Evolutionary conservation across 768 basidiomycete genomes (phyloP), one percentile per base, ranked within the genome.

Genomic region (Xerocomellus intermedius): DNA sequence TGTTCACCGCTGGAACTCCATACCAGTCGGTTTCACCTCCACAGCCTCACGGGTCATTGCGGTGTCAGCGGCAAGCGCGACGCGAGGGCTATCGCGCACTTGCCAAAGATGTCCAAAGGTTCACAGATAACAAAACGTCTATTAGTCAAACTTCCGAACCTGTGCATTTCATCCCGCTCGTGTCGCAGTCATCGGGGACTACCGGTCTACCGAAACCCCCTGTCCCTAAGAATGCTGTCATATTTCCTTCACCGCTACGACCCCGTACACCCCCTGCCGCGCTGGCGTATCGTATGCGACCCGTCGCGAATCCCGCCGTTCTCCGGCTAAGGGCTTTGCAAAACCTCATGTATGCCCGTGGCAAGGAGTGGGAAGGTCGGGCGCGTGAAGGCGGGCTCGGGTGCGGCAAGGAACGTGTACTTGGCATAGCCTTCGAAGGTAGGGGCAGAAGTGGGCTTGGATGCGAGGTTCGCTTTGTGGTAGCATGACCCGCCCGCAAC

Each of bases 401-500:
- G 2, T 80, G 78, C 45, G 84, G 84, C 42, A 73, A 77, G 65
- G 85, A 86, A 69, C 76, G 80, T 53, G 68, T 87, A 51, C 66
- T 80, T n/a, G 78, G 79, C 30, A 66, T 86, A 55, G 84, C 83
- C 35, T 82, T 81, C 62, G 85, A 85, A 56, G 84, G 83, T 12
- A 71, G 81, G n/a, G 82, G 84, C 5, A 66, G 75, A 55, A 87
- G 84, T 58, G 65, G 71, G 49, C 72, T 86, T 51, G 73, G 70
- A 1, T 74, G 74, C 50, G 76, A 76, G 58, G 74, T 76, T 6
- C 71, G 69, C 13, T 71, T 68, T 30, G 68, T 70, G 50, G 61
- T 70, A 24, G 69, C 63, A 36, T 72, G 61, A 64, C 37, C 22
- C 37, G 13, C 24, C n/a, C 42, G 28, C 21, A 42, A 9, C 22